Conservation (phyloP, 2,329 filamentous ascomycete species). For the Cadophora luteo-olivacea region DNA sequence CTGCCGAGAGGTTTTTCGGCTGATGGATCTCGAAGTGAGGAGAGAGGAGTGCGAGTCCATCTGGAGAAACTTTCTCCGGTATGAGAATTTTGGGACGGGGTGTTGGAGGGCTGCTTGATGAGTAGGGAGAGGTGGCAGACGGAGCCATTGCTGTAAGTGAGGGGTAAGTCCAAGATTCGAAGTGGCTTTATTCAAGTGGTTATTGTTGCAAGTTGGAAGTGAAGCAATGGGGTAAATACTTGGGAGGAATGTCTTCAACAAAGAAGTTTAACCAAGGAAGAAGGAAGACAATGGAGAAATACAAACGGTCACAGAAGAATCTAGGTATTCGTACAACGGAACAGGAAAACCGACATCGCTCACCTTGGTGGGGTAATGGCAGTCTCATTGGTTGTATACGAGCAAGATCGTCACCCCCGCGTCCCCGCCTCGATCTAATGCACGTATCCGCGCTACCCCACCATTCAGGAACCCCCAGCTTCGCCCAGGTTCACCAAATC, state of each 20-base stretch:
- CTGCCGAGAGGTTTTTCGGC: constrained; percentile 64
- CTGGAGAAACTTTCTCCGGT: constrained; percentile 80
- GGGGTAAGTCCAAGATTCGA: not conserved
- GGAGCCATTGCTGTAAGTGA: constrained; percentile 34
- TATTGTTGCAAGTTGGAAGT: not conserved
- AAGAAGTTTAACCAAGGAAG: not conserved
- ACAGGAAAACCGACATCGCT: constrained; percentile 17
- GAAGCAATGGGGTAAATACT: not conserved
- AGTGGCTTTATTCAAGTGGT: not conserved
- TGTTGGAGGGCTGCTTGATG: constrained; percentile 1
- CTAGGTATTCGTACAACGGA: not conserved
- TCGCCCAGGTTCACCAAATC: not conserved
- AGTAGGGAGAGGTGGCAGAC: constrained; percentile 30
- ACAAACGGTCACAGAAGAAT: not conserved
- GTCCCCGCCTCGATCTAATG: constrained; percentile 27
- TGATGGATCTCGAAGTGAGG: constrained; percentile 74
- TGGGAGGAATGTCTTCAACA: not conserved
- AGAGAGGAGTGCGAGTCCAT: constrained; percentile 73
- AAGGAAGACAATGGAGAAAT: constrained; percentile 1
- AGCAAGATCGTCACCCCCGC: constrained; percentile 25
- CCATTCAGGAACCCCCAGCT: constrained; percentile 30
- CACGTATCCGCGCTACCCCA: constrained; percentile 26
- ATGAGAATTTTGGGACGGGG: constrained; percentile 63
- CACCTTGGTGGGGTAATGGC: constrained; percentile 20
- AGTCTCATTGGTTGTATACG: constrained; percentile 2